Percentiles rank a stretch among this genome's conserved stretches.
Evolutionary conservation across 257 asterid species (phyloP).

Genomic region (Solanum gracilifrons): DNA sequence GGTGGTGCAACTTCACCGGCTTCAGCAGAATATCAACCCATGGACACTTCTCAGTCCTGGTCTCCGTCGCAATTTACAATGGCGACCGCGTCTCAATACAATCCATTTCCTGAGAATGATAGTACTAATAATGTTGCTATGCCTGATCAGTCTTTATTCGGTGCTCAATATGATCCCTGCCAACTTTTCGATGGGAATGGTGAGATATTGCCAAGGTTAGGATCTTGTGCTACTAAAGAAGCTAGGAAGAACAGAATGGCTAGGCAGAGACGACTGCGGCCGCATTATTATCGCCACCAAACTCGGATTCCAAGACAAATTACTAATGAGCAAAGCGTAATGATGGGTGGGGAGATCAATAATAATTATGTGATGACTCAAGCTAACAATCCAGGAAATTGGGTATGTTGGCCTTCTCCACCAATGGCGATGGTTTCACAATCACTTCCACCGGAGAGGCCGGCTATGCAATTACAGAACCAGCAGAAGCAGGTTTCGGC

Average conservation of each 20-base stretch:
- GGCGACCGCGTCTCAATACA: constrained; percentile 26
- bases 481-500: constrained; percentile 15
- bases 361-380: neutral
- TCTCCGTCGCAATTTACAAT: constrained; percentile 16
- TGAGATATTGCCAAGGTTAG: constrained; percentile 37
- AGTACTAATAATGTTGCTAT: neutral
- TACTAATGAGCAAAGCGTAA: neutral
- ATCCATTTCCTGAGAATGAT: constrained; percentile 19
- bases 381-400: constrained; percentile 15
- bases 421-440: neutral
- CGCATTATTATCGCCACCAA: constrained; percentile 33
- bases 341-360: constrained; percentile 1
- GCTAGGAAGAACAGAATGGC: constrained; percentile 98
- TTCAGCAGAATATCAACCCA: constrained; percentile 21
- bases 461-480: constrained; percentile 19
- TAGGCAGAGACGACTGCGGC: constrained; percentile 42
- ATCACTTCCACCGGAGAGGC: constrained; percentile 3
- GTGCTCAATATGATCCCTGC: constrained; percentile 22
- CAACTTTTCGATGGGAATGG: constrained; percentile 44
- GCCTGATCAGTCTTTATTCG: constrained; percentile 12
- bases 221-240: constrained; percentile 39
- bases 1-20: constrained; percentile 26
- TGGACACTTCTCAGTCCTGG: constrained; percentile 52
- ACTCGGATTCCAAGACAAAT: neutral
- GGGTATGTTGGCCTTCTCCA: constrained; percentile 45